Conservation (phyloP, 2,329 filamentous ascomycete genomes). For the Zymoseptoria ardabiliae region DNA sequence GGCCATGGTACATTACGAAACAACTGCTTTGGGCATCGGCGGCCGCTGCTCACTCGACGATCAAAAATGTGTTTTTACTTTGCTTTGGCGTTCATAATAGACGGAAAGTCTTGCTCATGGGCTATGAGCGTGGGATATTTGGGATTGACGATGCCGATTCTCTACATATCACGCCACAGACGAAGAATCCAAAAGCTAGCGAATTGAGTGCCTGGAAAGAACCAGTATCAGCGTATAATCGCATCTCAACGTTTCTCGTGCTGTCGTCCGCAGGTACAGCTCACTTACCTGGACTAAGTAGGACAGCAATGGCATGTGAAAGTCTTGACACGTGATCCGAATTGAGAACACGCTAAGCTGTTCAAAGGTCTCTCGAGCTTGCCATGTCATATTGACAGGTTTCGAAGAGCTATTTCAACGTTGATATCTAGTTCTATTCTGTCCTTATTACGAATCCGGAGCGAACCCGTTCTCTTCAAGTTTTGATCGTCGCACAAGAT, state of each 20-base stretch:
- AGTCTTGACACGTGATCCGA: neutral
- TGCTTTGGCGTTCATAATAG: slow-evolving; percentile 17
- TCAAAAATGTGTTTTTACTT: slow-evolving; percentile 10
- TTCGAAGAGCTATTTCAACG: neutral
- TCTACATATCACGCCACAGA: neutral
- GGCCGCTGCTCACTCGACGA: slow-evolving; percentile 18
- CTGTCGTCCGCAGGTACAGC: no score
- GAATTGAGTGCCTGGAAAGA: neutral
- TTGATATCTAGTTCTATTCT: neutral
- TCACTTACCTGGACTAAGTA: neutral
- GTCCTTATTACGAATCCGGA: neutral
- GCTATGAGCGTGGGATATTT: neutral
- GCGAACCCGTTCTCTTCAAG: neutral
- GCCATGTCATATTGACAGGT: neutral
- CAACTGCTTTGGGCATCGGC: slow-evolving; percentile 16
- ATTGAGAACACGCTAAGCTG: neutral
- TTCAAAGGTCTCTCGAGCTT: neutral
- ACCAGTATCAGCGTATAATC: no score
- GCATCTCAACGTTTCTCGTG: no score
- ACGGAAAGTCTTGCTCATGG: slow-evolving; percentile 6
- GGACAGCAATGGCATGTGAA: neutral
- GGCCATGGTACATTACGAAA: slow-evolving; percentile 19
- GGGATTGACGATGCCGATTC: neutral
- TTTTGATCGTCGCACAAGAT: slow-evolving; percentile 3
- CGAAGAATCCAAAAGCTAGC: neutral